Evolutionary conservation across 148 eudicot species (phyloP), one percentile per base, ranked within the genome.

Genomic region (Silene conica): DNA sequence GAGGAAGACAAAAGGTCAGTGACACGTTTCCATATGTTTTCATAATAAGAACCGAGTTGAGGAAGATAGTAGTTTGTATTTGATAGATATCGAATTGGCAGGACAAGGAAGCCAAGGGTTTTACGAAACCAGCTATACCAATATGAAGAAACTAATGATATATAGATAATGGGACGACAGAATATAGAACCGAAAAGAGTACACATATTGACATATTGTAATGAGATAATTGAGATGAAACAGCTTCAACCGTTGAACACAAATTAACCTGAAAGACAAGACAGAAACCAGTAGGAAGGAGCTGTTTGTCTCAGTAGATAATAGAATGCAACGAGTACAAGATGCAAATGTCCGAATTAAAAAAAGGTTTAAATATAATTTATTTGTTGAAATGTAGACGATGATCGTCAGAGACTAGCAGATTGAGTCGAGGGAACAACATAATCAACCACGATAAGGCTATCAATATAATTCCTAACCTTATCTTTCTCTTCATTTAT

Each of bases 361-460:
- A 67, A 43, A 67, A 34, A 3, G 16, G 70, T 43, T 9, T 8
- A 41, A 48, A 10, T 15, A 16, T 66, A 18, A 66, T 41, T 67
- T 6, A 67, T 19, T 18, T 43, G 50, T 20, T 7, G 70, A 18
- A 68, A 21, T 54, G 23, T 16, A 25, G 28, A 48, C 55, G 20
- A 20, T 20, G 16, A 38, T 34, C 71, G 56, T 73, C 57, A 80
- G 62, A 80, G 80, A 63, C 77, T 76, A 78, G 96, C 85, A 21
- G 85, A 65, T 21, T 81, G 88, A 52, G 22, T 31, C 0, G 80
- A 16, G 12, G 86, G 88, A 81, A 91, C 78, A 50, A 81, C 83
- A 58, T 88, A 93, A 83, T 91, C 98, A 72, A 88, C 70, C 58
- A 91, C 87, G 63, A 91, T 60, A 60, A 91, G 81, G 45, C 82